A percentile compares a stretch with the other conserved stretches of the same genome.
Conservation (phyloP, 441 rosid species). For the Brassica balearica region DNA sequence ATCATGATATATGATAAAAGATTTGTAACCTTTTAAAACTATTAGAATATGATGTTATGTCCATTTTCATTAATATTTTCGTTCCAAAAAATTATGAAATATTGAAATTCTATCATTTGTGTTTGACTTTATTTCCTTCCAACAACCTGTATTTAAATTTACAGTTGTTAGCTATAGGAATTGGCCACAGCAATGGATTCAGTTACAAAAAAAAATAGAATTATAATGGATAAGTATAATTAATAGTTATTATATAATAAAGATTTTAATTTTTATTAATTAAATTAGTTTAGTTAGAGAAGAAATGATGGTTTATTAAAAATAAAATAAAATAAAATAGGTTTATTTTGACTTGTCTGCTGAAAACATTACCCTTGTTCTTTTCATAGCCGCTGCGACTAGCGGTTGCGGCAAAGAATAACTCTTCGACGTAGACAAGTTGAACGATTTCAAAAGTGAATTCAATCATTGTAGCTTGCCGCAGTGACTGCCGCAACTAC, state of each 20-base stretch:
- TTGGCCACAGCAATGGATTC: not conserved
- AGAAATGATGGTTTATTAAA: too few species aligned
- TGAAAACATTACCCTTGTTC: not conserved
- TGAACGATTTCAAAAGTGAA: not conserved
- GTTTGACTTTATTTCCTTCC: not conserved
- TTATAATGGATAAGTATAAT: too few species aligned
- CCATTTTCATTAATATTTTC: not conserved
- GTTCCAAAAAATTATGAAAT: not conserved
- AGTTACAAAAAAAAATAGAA: too few species aligned
- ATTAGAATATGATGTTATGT: not conserved
- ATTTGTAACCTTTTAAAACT: not conserved
- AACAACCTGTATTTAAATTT: not conserved
- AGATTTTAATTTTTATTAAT: too few species aligned
- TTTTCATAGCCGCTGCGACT: not conserved
- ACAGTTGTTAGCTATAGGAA: not conserved
- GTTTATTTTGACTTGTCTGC: too few species aligned
- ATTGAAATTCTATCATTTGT: not conserved
- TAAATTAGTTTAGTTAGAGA: too few species aligned
- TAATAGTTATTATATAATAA: too few species aligned
- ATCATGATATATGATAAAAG: not conserved
- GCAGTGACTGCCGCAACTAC: not conserved
- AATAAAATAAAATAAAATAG: too few species aligned
- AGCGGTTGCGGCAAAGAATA: not conserved
- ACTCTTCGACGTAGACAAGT: not conserved
- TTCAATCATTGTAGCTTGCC: not conserved